Conservation (phyloP, 2,329 filamentous ascomycete species). For the Nigrospora osmanthi region DNA sequence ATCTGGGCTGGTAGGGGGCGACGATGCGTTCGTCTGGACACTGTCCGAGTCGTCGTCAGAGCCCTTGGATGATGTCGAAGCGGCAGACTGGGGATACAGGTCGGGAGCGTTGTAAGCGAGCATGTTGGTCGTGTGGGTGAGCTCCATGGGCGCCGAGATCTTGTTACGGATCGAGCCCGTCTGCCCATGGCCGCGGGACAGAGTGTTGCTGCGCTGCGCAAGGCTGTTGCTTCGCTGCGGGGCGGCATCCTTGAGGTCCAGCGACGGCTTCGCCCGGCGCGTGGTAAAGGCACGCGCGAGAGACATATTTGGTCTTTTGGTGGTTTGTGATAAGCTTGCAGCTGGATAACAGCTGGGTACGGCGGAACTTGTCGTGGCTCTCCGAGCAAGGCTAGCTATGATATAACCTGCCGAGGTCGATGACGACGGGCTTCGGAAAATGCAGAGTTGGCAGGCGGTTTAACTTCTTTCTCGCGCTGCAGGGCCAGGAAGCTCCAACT, state of each 20-base stretch:
- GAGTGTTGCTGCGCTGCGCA: slow-evolving; percentile 42
- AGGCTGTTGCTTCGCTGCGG: slow-evolving; percentile 20
- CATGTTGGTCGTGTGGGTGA: slow-evolving; percentile 93
- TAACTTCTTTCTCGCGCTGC: too few species aligned
- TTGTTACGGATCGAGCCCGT: slow-evolving; percentile 50
- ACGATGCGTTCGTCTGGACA: slow-evolving; percentile 47
- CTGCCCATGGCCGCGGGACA: slow-evolving; percentile 30
- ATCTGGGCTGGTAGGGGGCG: slow-evolving; percentile 63
- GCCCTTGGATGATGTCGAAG: slow-evolving; percentile 47
- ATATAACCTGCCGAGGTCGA: too few species aligned
- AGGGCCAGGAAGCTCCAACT: too few species aligned
- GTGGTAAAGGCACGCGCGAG: slow-evolving; percentile 67
- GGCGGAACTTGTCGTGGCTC: too few species aligned
- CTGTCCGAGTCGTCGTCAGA: slow-evolving; percentile 64
- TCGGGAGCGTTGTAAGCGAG: slow-evolving; percentile 92
- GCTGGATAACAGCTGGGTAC: too few species aligned
- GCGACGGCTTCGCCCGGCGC: slow-evolving; percentile 52
- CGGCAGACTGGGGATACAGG: slow-evolving; percentile 46
- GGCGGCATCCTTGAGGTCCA: slow-evolving; percentile 33
- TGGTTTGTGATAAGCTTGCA: too few species aligned
- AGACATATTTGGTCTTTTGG: slow-evolving; percentile 31
- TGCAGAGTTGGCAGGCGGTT: too few species aligned
- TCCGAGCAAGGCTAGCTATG: too few species aligned
- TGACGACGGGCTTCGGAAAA: too few species aligned
- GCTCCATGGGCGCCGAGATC: slow-evolving; percentile 81